phyloP scores from a whole-genome alignment of 768 basidiomycete species.

The Dentipellis fragilis region DNA sequence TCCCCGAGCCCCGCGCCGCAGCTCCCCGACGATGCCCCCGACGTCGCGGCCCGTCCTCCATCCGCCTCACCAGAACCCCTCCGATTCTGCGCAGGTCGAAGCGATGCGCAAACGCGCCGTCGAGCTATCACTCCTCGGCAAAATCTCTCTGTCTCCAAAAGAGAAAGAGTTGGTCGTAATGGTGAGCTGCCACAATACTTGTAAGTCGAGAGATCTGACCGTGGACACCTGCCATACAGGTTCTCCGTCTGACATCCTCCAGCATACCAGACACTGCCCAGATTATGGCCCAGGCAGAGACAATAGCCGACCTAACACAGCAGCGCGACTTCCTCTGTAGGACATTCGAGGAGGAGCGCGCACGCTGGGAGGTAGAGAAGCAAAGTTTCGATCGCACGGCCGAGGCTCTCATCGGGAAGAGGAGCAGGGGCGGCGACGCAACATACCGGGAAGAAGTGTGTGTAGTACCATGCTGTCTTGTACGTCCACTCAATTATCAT shows the following conservation, averaged over 20 bases:
- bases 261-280: conserved; percentile 29
- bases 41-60: conserved; percentile 12
- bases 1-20: conserved; percentile 38
- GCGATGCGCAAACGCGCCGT: conserved; percentile 36
- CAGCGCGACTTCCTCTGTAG: conserved; percentile 51
- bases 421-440: conserved; percentile 30
- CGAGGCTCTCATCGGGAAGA: conserved; percentile 49
- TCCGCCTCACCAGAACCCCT: conserved; percentile 27
- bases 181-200: conserved; percentile 29
- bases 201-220: neutral
- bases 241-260: conserved; percentile 35
- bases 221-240: conserved; percentile 23
- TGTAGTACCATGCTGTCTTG: conserved; percentile 5
- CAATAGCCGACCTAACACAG: conserved; percentile 41
- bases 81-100: conserved; percentile 36
- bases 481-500: conserved; percentile 1
- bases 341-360: conserved; percentile 47
- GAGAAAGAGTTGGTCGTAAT: conserved; percentile 48
- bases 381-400: conserved; percentile 57
- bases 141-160: conserved; percentile 19
- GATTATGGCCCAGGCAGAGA: conserved; percentile 50
- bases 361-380: conserved; percentile 52
- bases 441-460: conserved; percentile 36
- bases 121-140: conserved; percentile 28
- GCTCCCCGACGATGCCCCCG: conserved; percentile 15